Percentiles rank a stretch among this genome's conserved stretches.
These are phyloP conservation scores for Chamaecrista fasciculata DNA, from an alignment of 306 rosid species.

Conservation along the genomic window DNA sequence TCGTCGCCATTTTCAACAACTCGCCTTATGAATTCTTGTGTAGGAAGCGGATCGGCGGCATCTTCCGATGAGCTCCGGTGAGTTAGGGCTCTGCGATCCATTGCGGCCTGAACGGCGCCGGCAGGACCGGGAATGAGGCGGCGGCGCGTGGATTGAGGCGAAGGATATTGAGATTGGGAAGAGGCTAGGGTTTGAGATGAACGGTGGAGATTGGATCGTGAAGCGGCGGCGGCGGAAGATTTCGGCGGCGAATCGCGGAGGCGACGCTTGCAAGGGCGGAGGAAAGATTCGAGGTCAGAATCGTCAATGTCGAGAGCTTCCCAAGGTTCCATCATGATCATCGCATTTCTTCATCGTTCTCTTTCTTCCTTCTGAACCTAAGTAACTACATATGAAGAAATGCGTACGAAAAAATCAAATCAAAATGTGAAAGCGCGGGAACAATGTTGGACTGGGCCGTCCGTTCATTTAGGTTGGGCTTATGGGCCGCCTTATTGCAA, in stretches of 20 bases:
- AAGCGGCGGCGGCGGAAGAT: neutral
- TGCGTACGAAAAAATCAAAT: neutral
- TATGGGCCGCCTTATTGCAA: too few species aligned
- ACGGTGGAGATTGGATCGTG: constrained; percentile 14
- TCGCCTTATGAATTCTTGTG: constrained; percentile 67
- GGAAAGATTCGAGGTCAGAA: constrained; percentile 47
- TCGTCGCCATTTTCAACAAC: constrained; percentile 43
- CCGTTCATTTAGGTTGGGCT: too few species aligned
- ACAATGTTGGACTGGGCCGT: neutral
- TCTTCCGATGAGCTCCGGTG: neutral
- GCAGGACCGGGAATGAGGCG: constrained; percentile 80
- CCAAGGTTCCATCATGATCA: constrained; percentile 41
- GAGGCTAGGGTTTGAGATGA: constrained; percentile 6
- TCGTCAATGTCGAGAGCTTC: constrained; percentile 67
- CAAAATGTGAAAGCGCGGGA: neutral
- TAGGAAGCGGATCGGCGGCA: constrained; percentile 44
- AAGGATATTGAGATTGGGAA: constrained; percentile 15
- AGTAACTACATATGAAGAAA: neutral
- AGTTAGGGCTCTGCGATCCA: constrained; percentile 45
- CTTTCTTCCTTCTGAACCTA: neutral
- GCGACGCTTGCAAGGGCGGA: constrained; percentile 49
- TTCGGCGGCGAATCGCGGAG: constrained; percentile 1
- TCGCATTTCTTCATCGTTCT: neutral
- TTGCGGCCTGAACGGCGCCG: constrained; percentile 67
- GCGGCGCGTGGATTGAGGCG: neutral